Evolutionary conservation across 1,284 basidiomycete genomes (phyloP), one percentile per base, ranked within the genome.

Genomic region (Caloboletus firmus): DNA sequence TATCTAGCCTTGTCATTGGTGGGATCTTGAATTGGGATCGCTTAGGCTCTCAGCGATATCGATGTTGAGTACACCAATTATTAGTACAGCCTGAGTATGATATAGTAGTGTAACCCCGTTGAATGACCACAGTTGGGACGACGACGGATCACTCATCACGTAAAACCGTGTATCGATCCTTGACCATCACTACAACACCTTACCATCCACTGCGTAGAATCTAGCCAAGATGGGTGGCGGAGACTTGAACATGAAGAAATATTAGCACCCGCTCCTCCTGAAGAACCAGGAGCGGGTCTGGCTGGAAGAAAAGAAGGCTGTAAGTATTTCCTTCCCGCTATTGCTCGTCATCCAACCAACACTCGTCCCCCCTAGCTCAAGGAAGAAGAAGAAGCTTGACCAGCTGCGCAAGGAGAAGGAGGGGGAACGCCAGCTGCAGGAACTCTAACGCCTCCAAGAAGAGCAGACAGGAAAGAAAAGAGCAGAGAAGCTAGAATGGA

Each of bases 241-340:
- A 61, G 92, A 95, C 72, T 79, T 94, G 73, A 93, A 93, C 68
- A 95, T 95, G 94, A 98, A 97, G 75, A 95, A 96, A 83, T 93
- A 92, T 62, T 98, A 95, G 95, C 95, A 98, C 74, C 93, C 94
- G 81, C 90, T 96, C 81, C 91, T 98, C 77, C 76, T 96, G 76
- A 93, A 93, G 73, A 97, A 98, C 78, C 95, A 98, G 87, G 94
- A 98, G 86, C 86, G 89, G 81, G 96, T 99, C 66, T 99, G 97
- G 96, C 84, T 98, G 59, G 91, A 96, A 74, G 96, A 99, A 76
- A 94, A 97, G 83, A 89, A 92, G 70, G 94, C 94, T 55, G 91
- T 91, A 70, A 67, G 89, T 79, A 18, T 34, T 17, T n/a, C 35
- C 6, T 13, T n/a, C 32, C 4, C 17, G 51, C 28, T 52, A 40